Percentiles rank a stretch among this genome's conserved stretches.
Conservation (phyloP, 2,329 filamentous ascomycete genomes). For the Aspergillus candidus region DNA sequence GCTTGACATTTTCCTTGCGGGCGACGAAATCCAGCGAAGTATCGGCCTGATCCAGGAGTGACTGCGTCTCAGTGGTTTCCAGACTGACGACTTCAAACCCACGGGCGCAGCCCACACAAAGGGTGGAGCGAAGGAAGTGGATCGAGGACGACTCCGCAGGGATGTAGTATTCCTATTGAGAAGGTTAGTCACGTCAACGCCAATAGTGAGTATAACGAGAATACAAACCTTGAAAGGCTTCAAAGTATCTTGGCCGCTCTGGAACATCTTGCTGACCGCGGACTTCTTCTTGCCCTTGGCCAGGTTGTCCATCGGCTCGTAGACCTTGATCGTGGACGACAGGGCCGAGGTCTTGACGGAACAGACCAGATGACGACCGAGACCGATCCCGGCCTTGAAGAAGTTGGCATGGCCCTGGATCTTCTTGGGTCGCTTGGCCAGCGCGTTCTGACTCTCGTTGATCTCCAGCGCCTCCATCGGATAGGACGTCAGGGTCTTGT, state of each 20-base stretch:
- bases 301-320: slow-evolving; percentile 92
- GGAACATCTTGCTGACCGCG: slow-evolving; percentile 93
- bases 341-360: slow-evolving; percentile 91
- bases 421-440: slow-evolving; percentile 84
- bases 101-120: slow-evolving; percentile 90
- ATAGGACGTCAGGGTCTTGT: slow-evolving; percentile 89
- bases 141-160: slow-evolving; percentile 97
- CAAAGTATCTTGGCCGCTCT: slow-evolving; percentile 84
- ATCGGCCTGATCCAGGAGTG: slow-evolving; percentile 91
- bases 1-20: slow-evolving; percentile 84
- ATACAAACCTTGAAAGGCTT: slow-evolving; percentile 73
- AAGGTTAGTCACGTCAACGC: slow-evolving; percentile 9
- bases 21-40: slow-evolving; percentile 97
- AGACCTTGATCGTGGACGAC: slow-evolving; percentile 98
- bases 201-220: not conserved
- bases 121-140: slow-evolving; percentile 92
- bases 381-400: slow-evolving; percentile 94
- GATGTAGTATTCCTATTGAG: slow-evolving; percentile 80
- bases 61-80: slow-evolving; percentile 96
- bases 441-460: slow-evolving; percentile 64
- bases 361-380: slow-evolving; percentile 89
- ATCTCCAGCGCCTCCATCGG: slow-evolving; percentile 79
- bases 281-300: slow-evolving; percentile 93
- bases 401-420: slow-evolving; percentile 97
- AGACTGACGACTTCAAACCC: slow-evolving; percentile 96